Percentiles rank a stretch among this genome's conserved stretches.
These are phyloP conservation scores for Microbotryum silenes-acaulis DNA, from an alignment of 1,284 basidiomycete genomes.

Conservation along the genomic window DNA sequence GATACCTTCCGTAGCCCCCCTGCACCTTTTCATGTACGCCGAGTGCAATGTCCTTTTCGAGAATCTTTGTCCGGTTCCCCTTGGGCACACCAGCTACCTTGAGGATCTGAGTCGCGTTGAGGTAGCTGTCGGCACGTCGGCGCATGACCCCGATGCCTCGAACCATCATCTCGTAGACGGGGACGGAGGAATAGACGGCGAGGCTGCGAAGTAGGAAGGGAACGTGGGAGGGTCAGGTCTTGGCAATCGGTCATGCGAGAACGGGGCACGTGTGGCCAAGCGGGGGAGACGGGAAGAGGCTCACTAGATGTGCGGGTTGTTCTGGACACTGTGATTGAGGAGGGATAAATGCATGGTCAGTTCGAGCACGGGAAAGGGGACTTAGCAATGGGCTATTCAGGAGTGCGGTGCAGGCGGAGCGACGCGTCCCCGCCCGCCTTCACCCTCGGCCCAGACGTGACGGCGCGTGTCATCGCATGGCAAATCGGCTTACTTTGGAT, in stretches of 20 bases:
- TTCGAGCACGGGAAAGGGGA: neutral
- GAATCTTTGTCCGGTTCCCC: conserved; percentile 88
- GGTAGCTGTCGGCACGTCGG: conserved; percentile 78
- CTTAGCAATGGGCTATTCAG: neutral
- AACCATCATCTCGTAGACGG: conserved; percentile 52
- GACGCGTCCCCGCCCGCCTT: neutral
- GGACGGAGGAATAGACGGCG: conserved; percentile 44
- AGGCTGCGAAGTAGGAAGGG: conserved; percentile 11
- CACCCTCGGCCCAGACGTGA: neutral
- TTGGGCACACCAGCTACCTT: conserved; percentile 99
- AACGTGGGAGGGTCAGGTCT: neutral
- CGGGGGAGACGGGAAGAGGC: neutral
- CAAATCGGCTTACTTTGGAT: conserved; percentile 24
- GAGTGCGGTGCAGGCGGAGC: too few relatives aligned
- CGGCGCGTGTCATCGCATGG: neutral
- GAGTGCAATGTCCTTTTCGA: conserved; percentile 88
- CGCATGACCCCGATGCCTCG: conserved; percentile 98
- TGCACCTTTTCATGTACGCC: conserved; percentile 98
- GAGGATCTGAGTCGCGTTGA: conserved; percentile 96
- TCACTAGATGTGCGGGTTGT: conserved; percentile 32
- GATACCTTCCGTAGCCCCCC: conserved; percentile 98
- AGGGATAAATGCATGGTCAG: neutral
- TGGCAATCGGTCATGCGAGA: neutral
- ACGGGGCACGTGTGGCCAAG: neutral
- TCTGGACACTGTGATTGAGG: conserved; percentile 20